Conservation (phyloP, 306 rosid genomes). For the Gynostemma pentaphyllum region DNA sequence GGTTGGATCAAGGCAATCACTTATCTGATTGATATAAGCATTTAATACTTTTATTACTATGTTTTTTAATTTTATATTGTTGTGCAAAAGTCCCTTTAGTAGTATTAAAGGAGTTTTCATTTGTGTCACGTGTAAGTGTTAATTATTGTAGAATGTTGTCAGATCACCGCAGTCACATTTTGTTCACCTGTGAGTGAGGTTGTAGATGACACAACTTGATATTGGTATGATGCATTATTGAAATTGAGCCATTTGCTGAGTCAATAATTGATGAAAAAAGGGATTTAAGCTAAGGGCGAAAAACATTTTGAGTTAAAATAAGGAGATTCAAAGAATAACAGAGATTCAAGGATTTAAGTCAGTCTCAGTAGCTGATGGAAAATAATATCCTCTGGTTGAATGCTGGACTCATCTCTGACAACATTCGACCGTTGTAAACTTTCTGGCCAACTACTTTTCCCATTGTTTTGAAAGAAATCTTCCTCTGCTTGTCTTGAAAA, state of each 20-base stretch:
- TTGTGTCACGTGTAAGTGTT: not conserved
- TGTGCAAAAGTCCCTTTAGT: not conserved
- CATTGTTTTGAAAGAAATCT: too few species aligned
- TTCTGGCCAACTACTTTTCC: too few species aligned
- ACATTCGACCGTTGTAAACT: too few species aligned
- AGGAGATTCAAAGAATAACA: too few species aligned
- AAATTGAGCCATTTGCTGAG: not conserved
- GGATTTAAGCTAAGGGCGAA: too few species aligned
- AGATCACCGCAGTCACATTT: not conserved
- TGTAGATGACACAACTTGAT: not conserved
- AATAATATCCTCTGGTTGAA: too few species aligned
- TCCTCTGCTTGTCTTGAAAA: too few species aligned
- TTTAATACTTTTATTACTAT: not conserved
- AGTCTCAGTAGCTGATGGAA: too few species aligned
- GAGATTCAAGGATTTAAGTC: too few species aligned
- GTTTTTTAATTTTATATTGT: not conserved
- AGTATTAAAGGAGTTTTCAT: not conserved
- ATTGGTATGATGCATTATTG: not conserved
- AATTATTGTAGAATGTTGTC: not conserved
- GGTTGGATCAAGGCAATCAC: not conserved
- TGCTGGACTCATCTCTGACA: too few species aligned
- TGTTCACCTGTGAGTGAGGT: not conserved
- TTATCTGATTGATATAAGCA: not conserved
- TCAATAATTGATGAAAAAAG: too few species aligned
- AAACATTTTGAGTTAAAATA: too few species aligned